Evolutionary conservation across 495 filamentous ascomycete genomes (phyloP).

Genomic region (Penicillium mononematosum): DNA sequence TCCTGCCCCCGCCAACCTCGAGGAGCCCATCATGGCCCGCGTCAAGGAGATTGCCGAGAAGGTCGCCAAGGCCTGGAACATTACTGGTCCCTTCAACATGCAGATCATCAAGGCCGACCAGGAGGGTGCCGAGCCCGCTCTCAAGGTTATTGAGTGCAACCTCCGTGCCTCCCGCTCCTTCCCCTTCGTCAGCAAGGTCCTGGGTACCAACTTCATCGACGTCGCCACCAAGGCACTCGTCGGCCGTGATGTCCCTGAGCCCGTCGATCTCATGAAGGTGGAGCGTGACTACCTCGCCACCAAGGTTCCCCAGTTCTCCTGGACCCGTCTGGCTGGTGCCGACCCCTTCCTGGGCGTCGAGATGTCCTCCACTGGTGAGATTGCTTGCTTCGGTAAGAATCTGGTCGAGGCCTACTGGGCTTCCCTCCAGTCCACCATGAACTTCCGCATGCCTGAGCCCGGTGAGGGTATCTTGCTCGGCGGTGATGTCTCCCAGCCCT

Average conservation of each 20-base stretch:
- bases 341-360: slow-evolving; percentile 98
- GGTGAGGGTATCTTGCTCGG: slow-evolving; percentile 94
- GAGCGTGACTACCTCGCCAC: slow-evolving; percentile 91
- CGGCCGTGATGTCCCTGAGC: slow-evolving; percentile 79
- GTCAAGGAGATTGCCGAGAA: slow-evolving; percentile 94
- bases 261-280: slow-evolving; percentile 81
- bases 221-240: slow-evolving; percentile 91
- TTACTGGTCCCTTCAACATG: slow-evolving; percentile 99
- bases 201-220: slow-evolving; percentile 97
- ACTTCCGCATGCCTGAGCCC: slow-evolving; percentile 91
- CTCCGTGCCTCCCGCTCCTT: slow-evolving; percentile 96
- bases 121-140: slow-evolving; percentile 65
- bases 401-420: slow-evolving; percentile 97
- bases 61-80: slow-evolving; percentile 94
- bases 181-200: slow-evolving; percentile 95
- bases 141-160: slow-evolving; percentile 99
- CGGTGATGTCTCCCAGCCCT: slow-evolving; percentile 66
- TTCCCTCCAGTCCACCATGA: slow-evolving; percentile 95
- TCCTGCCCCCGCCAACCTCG: slow-evolving; percentile 82
- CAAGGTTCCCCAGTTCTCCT: slow-evolving; percentile 98
- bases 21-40: slow-evolving; percentile 71
- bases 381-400: slow-evolving; percentile 96
- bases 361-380: slow-evolving; percentile 95
- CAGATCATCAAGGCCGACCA: slow-evolving; percentile 91
- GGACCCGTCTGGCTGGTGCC: slow-evolving; percentile 96